These are phyloP conservation scores for Botrytis tulipae DNA, from an alignment of 2,329 filamentous ascomycete species.

Conservation along the genomic window DNA sequence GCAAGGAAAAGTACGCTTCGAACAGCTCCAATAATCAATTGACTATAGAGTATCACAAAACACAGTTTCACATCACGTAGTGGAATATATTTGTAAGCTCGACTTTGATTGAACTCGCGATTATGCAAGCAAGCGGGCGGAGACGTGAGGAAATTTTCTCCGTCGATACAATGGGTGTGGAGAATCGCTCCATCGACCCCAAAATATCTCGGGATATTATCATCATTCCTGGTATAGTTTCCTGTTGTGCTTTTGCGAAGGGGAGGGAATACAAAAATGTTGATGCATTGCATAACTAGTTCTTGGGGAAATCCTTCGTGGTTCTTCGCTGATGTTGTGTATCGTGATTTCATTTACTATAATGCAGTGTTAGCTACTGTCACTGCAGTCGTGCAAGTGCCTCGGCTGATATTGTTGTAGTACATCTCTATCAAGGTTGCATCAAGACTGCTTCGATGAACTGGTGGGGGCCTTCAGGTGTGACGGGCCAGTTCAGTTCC, in stretches of 20 bases:
- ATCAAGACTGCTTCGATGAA: neutral
- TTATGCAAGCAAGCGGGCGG: neutral
- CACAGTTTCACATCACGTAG: neutral
- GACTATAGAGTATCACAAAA: neutral
- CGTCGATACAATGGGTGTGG: neutral
- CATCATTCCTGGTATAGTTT: neutral
- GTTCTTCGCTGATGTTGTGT: neutral
- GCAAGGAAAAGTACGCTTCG: neutral
- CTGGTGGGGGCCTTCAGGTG: neutral
- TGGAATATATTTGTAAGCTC: neutral
- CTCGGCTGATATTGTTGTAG: neutral
- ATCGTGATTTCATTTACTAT: neutral
- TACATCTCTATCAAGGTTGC: neutral
- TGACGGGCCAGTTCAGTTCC: rapidly evolving
- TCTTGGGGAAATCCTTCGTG: neutral
- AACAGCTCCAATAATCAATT: too few species aligned
- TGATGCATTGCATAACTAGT: neutral
- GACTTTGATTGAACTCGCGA: neutral
- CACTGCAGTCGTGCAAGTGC: neutral
- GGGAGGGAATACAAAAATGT: too few species aligned
- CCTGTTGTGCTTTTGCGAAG: neutral
- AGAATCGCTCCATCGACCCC: neutral
- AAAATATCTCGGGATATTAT: neutral
- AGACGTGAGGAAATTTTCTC: neutral
- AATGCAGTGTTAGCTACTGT: neutral